Base-by-base conservation (phyloP, 768 basidiomycete species). In the Mycena rebaudengoi region DNA sequence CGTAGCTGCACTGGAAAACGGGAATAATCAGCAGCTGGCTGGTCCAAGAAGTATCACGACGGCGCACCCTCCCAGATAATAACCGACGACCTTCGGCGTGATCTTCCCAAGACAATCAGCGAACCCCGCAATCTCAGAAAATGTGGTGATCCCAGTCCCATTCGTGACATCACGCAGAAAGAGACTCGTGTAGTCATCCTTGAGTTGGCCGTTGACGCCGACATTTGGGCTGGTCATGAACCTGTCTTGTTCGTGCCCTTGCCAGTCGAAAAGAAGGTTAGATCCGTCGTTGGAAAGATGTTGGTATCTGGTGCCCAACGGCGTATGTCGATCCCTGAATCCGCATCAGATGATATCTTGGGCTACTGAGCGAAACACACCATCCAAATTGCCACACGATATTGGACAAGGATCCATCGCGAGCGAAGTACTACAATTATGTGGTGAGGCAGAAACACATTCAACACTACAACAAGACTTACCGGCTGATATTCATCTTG, bases 401-500 rank as follows among this genome's bases (percentile, higher is more conserved):
- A n/a, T 18, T 30, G 7, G 40, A 43, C 29, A 40, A 29, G 46
- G 50, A 53, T 26, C 60, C 60, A 32, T 62, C 60, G 11, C 60
- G 48, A 8, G 51, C 51, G 35, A 62, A 62, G 37, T 62, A 62
- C 60, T 62, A 30, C n/a, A n/a, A n/a, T n/a, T n/a, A n/a, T n/a
- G n/a, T n/a, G n/a, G n/a, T n/a, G n/a, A n/a, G n/a, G n/a, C n/a
- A n/a, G n/a, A n/a, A n/a, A n/a, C n/a, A n/a, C n/a, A n/a, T n/a
- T n/a, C n/a, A n/a, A n/a, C n/a, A n/a, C n/a, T n/a, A n/a, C n/a
- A 8, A 20, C 6, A 18, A 8, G 28, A 62, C 26, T 35, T 14
- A 23, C 33, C 4, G 59, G 51, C n/a, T 51, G 52, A 35, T 65
- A 65, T 25, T 65, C 64, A 35, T 39, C 33, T 65, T 65, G 58